Conservation (phyloP, 1,139 yeast species). For the Protomyces macrosporus region DNA sequence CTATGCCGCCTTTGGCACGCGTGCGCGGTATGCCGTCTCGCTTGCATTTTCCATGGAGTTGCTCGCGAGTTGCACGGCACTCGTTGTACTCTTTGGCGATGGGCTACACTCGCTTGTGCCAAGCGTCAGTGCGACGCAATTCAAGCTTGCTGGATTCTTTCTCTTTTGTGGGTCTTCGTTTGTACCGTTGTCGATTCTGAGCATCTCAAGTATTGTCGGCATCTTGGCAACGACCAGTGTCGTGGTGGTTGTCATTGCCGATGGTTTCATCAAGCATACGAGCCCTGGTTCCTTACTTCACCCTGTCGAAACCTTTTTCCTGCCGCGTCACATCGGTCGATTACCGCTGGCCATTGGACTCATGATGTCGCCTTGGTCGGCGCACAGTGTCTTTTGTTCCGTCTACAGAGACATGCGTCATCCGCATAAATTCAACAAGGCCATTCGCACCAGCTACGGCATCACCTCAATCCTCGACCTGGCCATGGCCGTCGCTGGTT, state of each 20-base stretch:
- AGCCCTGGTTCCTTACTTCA: slow-evolving; percentile 64
- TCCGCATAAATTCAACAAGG: slow-evolving; percentile 50
- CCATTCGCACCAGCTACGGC: slow-evolving; percentile 53
- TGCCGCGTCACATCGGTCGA: slow-evolving; percentile 48
- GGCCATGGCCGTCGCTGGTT: slow-evolving; percentile 74
- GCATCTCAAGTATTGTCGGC: slow-evolving; percentile 69
- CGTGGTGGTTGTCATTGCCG: slow-evolving; percentile 51
- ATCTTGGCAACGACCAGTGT: slow-evolving; percentile 65
- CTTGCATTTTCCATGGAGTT: slow-evolving; percentile 68
- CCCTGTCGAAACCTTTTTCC: slow-evolving; percentile 49
- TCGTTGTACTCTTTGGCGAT: slow-evolving; percentile 77
- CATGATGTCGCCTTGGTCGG: slow-evolving; percentile 86
- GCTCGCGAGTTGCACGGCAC: slow-evolving; percentile 65
- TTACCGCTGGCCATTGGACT: slow-evolving; percentile 64
- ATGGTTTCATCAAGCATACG: slow-evolving; percentile 55
- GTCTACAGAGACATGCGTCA: slow-evolving; percentile 77
- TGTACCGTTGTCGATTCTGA: slow-evolving; percentile 65
- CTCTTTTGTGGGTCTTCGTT: slow-evolving; percentile 59
- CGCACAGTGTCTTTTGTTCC: slow-evolving; percentile 81
- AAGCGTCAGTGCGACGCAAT: slow-evolving; percentile 43
- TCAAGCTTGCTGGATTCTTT: slow-evolving; percentile 58
- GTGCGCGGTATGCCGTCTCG: slow-evolving; percentile 61
- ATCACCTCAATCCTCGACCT: slow-evolving; percentile 69
- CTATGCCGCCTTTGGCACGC: slow-evolving; percentile 63
- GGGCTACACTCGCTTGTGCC: slow-evolving; percentile 68